These are phyloP conservation scores for Pseudocercospora macadamiae DNA, from an alignment of 2,329 filamentous ascomycete genomes.

Conservation along the genomic window DNA sequence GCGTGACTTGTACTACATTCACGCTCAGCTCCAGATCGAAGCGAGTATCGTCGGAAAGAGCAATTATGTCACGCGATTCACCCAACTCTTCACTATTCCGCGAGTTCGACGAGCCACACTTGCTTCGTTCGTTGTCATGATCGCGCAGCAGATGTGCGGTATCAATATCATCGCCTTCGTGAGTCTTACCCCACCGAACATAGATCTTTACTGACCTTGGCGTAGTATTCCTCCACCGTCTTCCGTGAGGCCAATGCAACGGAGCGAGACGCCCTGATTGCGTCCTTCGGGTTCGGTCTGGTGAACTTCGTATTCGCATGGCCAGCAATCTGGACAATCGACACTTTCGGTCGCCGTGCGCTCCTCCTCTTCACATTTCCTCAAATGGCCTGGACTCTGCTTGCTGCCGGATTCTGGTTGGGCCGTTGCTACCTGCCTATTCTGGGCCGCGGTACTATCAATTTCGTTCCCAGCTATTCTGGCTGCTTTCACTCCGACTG, in stretches of 20 bases:
- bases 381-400: conserved; percentile 51
- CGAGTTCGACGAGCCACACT: conserved; percentile 48
- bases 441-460: conserved; percentile 55
- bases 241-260: conserved; percentile 42
- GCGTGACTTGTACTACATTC: conserved; percentile 39
- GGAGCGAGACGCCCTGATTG: conserved; percentile 40
- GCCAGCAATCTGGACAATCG: conserved; percentile 42
- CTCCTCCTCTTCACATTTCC: conserved; percentile 49
- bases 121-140: conserved; percentile 37
- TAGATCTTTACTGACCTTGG: neutral
- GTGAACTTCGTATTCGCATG: conserved; percentile 52
- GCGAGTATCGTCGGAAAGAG: conserved; percentile 39
- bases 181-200: no score
- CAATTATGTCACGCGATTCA: conserved; percentile 40
- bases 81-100: conserved; percentile 47
- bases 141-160: conserved; percentile 37
- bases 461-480: conserved; percentile 56
- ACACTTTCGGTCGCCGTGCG: conserved; percentile 39
- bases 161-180: conserved; percentile 39
- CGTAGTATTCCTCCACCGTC: conserved; percentile 37
- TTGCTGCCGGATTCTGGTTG: conserved; percentile 57
- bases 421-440: conserved; percentile 67
- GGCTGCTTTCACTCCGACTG: conserved; percentile 53
- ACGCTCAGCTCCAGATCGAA: neutral
- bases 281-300: conserved; percentile 49